phyloP scores from a whole-genome alignment of 1,139 yeast species.

The Pichia norvegensis region DNA sequence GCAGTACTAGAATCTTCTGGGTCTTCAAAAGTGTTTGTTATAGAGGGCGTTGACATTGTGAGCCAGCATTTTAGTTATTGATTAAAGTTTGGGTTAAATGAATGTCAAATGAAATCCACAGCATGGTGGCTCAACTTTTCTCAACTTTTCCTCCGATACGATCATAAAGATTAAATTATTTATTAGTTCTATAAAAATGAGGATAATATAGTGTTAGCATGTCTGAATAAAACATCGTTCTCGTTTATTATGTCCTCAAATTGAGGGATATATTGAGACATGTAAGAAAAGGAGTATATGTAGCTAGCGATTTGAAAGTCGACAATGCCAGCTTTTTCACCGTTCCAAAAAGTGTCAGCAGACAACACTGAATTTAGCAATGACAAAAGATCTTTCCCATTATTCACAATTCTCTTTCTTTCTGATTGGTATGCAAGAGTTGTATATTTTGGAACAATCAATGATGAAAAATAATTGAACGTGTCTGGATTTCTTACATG shows the following conservation, averaged over 20 bases:
- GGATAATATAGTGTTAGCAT: slow-evolving; percentile 2
- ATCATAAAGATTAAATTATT: too few species aligned
- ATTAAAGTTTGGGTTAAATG: too few species aligned
- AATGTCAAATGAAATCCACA: too few species aligned
- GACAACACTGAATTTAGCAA: slow-evolving; percentile 14
- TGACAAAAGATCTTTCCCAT: slow-evolving; percentile 16
- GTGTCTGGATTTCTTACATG: slow-evolving; percentile 19
- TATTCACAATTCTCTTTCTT: slow-evolving; percentile 12
- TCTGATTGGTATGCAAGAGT: slow-evolving; percentile 9
- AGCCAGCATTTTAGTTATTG: too few species aligned
- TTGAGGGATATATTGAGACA: slow-evolving; percentile 2
- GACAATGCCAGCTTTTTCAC: slow-evolving; percentile 11
- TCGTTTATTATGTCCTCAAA: slow-evolving; percentile 2
- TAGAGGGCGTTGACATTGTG: neutral
- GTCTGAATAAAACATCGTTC: neutral
- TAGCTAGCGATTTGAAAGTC: slow-evolving; percentile 25
- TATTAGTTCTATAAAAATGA: slow-evolving; percentile 2
- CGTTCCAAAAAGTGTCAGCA: slow-evolving; percentile 1
- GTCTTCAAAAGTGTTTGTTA: neutral
- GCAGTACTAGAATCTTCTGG: neutral
- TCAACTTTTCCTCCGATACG: too few species aligned
- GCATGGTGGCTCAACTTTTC: neutral
- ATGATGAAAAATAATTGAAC: slow-evolving; percentile 8
- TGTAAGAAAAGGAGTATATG: slow-evolving; percentile 13
- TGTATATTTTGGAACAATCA: slow-evolving; percentile 3